Evolutionary conservation across 1,284 basidiomycete species (phyloP), one percentile per base, ranked within the genome.

Genomic region (Ceratobasidium sp.): DNA sequence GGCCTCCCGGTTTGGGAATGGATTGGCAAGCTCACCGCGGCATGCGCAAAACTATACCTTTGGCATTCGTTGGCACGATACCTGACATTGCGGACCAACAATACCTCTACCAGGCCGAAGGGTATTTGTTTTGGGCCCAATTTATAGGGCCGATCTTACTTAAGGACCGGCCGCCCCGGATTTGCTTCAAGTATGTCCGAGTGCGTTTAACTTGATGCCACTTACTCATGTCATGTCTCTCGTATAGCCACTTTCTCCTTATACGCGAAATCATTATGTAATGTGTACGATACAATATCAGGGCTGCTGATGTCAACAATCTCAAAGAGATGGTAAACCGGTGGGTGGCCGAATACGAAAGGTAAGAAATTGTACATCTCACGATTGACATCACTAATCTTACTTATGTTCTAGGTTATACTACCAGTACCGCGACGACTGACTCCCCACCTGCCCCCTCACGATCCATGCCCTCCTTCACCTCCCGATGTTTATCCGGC

Each of bases 391-490:
- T 13, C 23, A 46, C 12, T 66, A 26, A 66, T 15, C 33, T 40
- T 28, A 42, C 42, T 40, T 9, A 26, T 15, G 20, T 49, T n/a
- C 42, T 23, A 88, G 87, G 39, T 69, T 86, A 0, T 89, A 88
- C 78, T 88, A 87, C 73, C 86, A 88, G 77, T 67, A 84, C 72
- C 33, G 84, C 10, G 79, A 83, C 0, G 42, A 69, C 0, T 82
- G 85, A 0, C 63, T 89, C 0, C 80, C 86, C 0, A 77, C 83
- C 0, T 89, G 87, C 78, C 84, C 86, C 0, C 49, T 88, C 0
- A 86, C 86, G 0, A 82, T 89, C 15, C 88, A 89, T 80, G 81
- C 83, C 0, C 83, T 88, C 0, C 82, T 88, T 7, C 87, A 88
- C 77, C 83, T 88, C 56, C 83, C 84, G 0, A 81, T 83, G 33